Evolutionary conservation across 2,329 filamentous ascomycete genomes (phyloP).

Genomic region (Ophiocordyceps sinensis): DNA sequence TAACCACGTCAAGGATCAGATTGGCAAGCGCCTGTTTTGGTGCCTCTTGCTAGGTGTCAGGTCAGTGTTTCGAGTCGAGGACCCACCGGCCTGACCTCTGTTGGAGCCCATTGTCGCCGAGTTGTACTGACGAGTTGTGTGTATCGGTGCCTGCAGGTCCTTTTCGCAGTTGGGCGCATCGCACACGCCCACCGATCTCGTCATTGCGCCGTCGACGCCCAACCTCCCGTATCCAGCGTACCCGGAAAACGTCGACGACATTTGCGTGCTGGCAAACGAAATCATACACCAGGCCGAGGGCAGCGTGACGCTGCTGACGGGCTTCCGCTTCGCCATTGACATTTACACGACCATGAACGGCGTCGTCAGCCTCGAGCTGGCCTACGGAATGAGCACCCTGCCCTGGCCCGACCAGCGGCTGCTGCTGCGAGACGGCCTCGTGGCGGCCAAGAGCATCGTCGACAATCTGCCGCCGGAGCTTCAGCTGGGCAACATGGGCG

Average conservation of each 20-base stretch:
- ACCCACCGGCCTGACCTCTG: background rate
- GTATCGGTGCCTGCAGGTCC: conserved; percentile 31
- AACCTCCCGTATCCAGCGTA: conserved; percentile 65
- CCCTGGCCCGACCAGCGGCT: conserved; percentile 67
- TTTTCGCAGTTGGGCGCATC: conserved; percentile 64
- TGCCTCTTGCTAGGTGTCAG: conserved; percentile 61
- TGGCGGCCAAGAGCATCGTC: conserved; percentile 54
- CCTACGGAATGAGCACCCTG: conserved; percentile 64
- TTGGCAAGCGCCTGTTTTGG: conserved; percentile 73
- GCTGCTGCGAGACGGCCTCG: conserved; percentile 56
- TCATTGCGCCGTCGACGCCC: conserved; percentile 63
- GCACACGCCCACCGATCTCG: conserved; percentile 54
- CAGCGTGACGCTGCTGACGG: conserved; percentile 55
- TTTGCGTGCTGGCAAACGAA: conserved; percentile 58
- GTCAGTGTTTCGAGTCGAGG: conserved; percentile 15
- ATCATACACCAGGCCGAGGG: conserved; percentile 56
- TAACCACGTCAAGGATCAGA: conserved; percentile 58
- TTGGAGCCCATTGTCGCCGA: background rate
- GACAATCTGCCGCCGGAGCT: conserved; percentile 56
- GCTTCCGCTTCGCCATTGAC: conserved; percentile 67
- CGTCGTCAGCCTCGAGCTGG: conserved; percentile 65
- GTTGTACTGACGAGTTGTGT: no score
- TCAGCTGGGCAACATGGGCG: conserved; percentile 32
- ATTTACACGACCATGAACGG: conserved; percentile 72
- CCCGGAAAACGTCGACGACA: conserved; percentile 72